Conservation (phyloP, 805 yeast species). For the Dipodascus geniculatus region DNA sequence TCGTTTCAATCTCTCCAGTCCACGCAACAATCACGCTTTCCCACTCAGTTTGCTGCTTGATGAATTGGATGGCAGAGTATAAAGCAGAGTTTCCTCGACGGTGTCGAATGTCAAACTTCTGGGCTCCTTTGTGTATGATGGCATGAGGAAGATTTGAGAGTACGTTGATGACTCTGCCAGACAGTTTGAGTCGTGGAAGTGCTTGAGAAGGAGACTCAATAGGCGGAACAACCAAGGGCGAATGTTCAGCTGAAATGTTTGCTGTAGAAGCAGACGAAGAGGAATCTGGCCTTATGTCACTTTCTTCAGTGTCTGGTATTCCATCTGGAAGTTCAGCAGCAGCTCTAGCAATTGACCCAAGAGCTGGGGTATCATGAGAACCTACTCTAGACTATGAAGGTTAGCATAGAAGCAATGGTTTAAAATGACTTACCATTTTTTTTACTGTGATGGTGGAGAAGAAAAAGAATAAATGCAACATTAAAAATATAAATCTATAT, state of each 20-base stretch:
- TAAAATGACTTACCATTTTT: too few relatives aligned
- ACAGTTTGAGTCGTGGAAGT: slow-evolving; percentile 19
- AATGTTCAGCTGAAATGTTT: too few relatives aligned
- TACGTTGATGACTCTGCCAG: slow-evolving; percentile 58
- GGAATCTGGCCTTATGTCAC: neutral
- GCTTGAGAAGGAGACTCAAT: neutral
- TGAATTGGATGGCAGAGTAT: slow-evolving; percentile 57
- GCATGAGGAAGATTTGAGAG: slow-evolving; percentile 59
- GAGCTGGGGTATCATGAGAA: neutral
- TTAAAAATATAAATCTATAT: too few relatives aligned
- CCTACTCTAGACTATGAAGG: neutral
- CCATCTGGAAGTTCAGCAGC: neutral
- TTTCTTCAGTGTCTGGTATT: neutral
- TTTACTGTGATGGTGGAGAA: neutral
- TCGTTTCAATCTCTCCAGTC: slow-evolving; percentile 71
- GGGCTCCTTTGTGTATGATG: slow-evolving; percentile 28
- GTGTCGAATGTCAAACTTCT: slow-evolving; percentile 36
- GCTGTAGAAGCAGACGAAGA: neutral
- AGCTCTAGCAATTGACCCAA: neutral
- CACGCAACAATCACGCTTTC: slow-evolving; percentile 84
- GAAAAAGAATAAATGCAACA: neutral
- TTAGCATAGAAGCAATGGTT: too few relatives aligned
- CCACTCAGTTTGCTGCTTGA: slow-evolving; percentile 63
- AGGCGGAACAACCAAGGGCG: neutral
- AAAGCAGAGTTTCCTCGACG: slow-evolving; percentile 76